Conservation (phyloP, 1,284 basidiomycete genomes). For the Trametes sp. region DNA sequence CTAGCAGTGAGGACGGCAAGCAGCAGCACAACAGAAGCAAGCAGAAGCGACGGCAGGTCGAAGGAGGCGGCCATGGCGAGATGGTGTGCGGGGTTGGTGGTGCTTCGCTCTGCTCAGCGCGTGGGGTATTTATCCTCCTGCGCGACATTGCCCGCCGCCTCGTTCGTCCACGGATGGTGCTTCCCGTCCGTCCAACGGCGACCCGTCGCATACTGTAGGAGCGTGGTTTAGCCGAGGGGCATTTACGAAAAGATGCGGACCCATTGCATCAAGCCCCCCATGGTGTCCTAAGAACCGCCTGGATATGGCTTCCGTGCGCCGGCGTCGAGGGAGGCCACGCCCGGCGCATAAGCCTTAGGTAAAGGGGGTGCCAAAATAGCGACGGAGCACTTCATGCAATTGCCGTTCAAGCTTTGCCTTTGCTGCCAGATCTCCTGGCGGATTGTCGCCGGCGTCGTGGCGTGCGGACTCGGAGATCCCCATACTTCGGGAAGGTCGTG, state of each 20-base stretch:
- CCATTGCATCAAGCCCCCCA: slow-evolving; percentile 17
- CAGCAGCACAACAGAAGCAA: slow-evolving; percentile 14
- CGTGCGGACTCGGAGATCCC: slow-evolving; percentile 29
- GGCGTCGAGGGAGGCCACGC: slow-evolving; percentile 15
- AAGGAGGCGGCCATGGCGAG: slow-evolving; percentile 11
- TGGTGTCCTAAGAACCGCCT: slow-evolving; percentile 17
- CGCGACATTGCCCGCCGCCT: slow-evolving; percentile 20
- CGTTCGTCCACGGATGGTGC: slow-evolving; percentile 24
- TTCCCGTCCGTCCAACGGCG: slow-evolving; percentile 22
- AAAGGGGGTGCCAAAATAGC: slow-evolving; percentile 26
- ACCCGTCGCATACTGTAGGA: slow-evolving; percentile 26
- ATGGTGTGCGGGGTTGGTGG: slow-evolving; percentile 12
- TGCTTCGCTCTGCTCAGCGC: not conserved
- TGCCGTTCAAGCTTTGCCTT: slow-evolving; percentile 34
- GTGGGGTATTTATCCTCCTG: slow-evolving; percentile 27
- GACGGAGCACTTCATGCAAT: slow-evolving; percentile 23
- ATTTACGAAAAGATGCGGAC: slow-evolving; percentile 30
- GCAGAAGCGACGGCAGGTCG: slow-evolving; percentile 18
- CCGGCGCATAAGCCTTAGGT: slow-evolving; percentile 26
- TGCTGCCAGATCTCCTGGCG: slow-evolving; percentile 26
- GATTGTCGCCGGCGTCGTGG: slow-evolving; percentile 26
- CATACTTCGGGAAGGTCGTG: slow-evolving; percentile 27
- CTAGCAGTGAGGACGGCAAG: slow-evolving; percentile 22
- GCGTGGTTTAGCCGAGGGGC: slow-evolving; percentile 29
- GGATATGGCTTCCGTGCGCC: slow-evolving; percentile 26